These are phyloP conservation scores for Mycena filopes DNA, from an alignment of 768 basidiomycete genomes.

Conservation along the genomic window DNA sequence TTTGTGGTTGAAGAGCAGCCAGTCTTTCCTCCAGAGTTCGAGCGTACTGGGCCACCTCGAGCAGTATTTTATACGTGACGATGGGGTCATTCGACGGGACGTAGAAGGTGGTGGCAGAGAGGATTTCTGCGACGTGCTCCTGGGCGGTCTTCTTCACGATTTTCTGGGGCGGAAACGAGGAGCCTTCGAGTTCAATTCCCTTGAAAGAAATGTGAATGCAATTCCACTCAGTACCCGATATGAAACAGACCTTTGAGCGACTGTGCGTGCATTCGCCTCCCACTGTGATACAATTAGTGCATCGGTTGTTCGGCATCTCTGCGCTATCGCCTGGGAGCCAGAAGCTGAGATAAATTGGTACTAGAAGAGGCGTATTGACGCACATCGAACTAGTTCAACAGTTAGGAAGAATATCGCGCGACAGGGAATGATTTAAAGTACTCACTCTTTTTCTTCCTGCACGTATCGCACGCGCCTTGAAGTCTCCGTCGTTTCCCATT, in stretches of 20 bases:
- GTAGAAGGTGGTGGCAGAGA: constrained; percentile 18
- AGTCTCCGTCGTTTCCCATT: constrained; percentile 13
- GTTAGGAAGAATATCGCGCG: not conserved
- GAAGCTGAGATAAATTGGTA: no score
- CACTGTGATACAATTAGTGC: constrained; percentile 64
- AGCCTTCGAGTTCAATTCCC: not conserved
- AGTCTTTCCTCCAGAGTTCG: constrained; percentile 22
- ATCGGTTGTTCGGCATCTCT: constrained; percentile 61
- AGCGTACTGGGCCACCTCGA: constrained; percentile 27
- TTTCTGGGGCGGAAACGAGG: not conserved
- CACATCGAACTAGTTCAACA: constrained; percentile 22
- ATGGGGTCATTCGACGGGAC: constrained; percentile 13
- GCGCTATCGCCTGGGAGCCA: constrained; percentile 61
- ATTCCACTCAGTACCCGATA: not conserved
- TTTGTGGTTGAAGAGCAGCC: not conserved
- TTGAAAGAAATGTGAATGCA: not conserved
- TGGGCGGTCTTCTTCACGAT: constrained; percentile 15
- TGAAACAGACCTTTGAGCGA: not conserved
- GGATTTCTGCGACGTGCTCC: constrained; percentile 19
- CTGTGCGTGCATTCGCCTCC: constrained; percentile 65
- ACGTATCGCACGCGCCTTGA: constrained; percentile 3
- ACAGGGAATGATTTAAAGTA: no score
- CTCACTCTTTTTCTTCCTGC: constrained; percentile 17
- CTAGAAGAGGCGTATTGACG: no score
- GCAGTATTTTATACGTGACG: constrained; percentile 3